Conservation (phyloP, 257 asterid species). For the Solanum sejunctum region DNA sequence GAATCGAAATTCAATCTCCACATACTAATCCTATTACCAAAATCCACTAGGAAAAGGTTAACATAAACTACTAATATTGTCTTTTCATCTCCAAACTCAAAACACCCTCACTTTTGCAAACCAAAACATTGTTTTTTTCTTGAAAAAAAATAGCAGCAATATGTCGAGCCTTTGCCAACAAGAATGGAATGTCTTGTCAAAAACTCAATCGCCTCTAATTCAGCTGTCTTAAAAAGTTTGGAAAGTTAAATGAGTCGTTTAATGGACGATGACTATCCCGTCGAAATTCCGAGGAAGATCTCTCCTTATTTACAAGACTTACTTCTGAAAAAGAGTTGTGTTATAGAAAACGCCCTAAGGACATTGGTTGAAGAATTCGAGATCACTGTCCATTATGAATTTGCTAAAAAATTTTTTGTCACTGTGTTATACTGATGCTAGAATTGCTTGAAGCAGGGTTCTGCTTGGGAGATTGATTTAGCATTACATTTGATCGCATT, state of each 20-base stretch:
- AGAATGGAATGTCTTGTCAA: neutral
- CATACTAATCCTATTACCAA: neutral
- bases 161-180: neutral
- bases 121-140: too few species aligned
- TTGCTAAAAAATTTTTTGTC: too few species aligned
- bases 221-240: too few species aligned
- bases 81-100: too few species aligned
- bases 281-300: neutral
- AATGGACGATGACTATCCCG: neutral
- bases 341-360: neutral
- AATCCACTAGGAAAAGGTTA: neutral
- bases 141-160: neutral
- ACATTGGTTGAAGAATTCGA: neutral
- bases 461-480: too few species aligned
- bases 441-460: too few species aligned
- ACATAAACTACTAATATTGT: neutral
- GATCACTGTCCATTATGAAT: too few species aligned
- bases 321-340: neutral
- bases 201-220: neutral
- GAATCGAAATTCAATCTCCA: neutral
- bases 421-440: too few species aligned
- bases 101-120: too few species aligned
- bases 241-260: too few species aligned
- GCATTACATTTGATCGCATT: too few species aligned
- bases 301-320: neutral